These are phyloP conservation scores for Gaultheria prostrata DNA, from an alignment of 148 eudicot genomes.

Conservation along the genomic window DNA sequence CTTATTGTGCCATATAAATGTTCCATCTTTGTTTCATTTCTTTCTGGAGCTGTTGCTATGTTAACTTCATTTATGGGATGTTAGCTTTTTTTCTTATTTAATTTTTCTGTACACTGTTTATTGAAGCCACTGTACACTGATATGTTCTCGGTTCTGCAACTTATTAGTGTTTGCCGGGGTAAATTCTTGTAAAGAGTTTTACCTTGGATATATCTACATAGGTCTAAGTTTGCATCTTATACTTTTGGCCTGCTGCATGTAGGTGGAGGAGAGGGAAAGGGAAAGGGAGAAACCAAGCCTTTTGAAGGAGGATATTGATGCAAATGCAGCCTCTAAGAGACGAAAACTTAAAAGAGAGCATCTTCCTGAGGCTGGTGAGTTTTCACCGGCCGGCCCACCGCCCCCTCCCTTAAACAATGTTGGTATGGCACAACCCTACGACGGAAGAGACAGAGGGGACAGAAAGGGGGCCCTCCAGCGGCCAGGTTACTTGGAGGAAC, in stretches of 20 bases:
- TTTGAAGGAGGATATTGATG: constrained; percentile 73
- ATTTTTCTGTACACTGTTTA: neutral
- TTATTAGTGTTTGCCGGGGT: neutral
- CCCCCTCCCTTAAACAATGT: constrained; percentile 48
- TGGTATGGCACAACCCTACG: constrained; percentile 59
- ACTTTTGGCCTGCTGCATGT: constrained; percentile 19
- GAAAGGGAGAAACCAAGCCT: constrained; percentile 60
- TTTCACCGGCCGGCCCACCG: constrained; percentile 59
- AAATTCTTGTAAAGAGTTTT: neutral
- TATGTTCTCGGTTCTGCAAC: neutral
- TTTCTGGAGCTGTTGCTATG: neutral
- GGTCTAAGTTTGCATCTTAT: neutral
- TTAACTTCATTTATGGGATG: neutral
- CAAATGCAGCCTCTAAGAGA: constrained; percentile 71
- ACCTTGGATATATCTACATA: neutral
- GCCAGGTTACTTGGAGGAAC: constrained; percentile 69
- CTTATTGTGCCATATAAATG: neutral
- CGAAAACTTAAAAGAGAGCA: constrained; percentile 93
- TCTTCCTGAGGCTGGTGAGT: constrained; percentile 76
- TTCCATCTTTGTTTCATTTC: neutral
- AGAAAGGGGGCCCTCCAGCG: constrained; percentile 74
- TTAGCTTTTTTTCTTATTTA: neutral
- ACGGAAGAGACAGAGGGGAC: constrained; percentile 82
- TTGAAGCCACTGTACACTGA: neutral
- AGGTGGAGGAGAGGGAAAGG: constrained; percentile 81